phyloP scores from a whole-genome alignment of 2,329 filamentous ascomycete species.

The Talaromyces sp. region DNA sequence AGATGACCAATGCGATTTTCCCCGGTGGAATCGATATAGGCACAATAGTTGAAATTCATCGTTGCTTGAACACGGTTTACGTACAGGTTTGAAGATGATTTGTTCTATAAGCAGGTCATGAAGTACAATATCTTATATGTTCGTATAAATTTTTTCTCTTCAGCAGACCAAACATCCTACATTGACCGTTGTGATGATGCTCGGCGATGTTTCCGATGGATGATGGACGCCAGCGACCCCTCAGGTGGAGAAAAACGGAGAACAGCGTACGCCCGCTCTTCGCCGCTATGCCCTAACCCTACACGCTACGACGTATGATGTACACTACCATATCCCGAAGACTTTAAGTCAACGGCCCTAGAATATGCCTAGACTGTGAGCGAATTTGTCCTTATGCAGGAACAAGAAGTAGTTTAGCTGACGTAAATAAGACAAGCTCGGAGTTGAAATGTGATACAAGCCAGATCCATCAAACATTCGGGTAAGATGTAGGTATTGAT shows the following conservation, averaged over 20 bases:
- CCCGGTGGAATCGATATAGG: constrained; percentile 10
- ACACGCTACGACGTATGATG: neutral
- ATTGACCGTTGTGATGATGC: neutral
- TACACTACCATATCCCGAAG: neutral
- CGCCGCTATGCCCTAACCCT: neutral
- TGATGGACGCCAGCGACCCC: neutral
- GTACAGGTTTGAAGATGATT: neutral
- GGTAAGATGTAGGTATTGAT: neutral
- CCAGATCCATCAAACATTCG: neutral
- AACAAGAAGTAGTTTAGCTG: neutral
- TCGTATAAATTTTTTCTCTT: neutral
- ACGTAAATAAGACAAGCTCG: neutral
- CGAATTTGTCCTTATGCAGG: neutral
- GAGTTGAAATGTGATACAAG: no score
- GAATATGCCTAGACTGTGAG: neutral
- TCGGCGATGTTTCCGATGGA: neutral
- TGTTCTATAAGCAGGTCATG: neutral
- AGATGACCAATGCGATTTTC: constrained; percentile 42
- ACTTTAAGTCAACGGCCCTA: neutral
- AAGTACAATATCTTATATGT: neutral
- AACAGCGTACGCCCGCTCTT: no score
- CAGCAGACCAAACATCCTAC: neutral
- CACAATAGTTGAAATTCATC: constrained; percentile 4
- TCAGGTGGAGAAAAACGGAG: neutral
- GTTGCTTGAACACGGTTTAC: neutral